These are phyloP conservation scores for Carpinus viminea DNA, from an alignment of 306 rosid species.

Conservation along the genomic window DNA sequence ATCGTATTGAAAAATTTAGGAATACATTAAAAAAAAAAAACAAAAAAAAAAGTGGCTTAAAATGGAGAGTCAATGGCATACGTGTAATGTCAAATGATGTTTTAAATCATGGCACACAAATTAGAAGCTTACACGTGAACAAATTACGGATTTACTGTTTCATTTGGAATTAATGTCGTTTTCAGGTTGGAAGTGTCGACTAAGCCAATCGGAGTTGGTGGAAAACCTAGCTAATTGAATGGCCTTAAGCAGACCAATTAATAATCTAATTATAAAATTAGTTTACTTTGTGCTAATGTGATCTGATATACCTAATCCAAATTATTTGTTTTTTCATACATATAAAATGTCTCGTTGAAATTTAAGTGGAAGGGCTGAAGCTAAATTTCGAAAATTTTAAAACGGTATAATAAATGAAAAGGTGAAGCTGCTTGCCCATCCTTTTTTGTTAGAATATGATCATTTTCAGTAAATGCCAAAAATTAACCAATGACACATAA, in stretches of 20 bases:
- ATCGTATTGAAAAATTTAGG: background rate
- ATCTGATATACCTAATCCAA: slow-evolving; percentile 55
- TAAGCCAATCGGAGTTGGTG: slow-evolving; percentile 44
- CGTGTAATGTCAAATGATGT: background rate
- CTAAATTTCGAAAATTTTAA: background rate
- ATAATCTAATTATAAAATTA: slow-evolving; percentile 7
- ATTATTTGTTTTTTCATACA: slow-evolving; percentile 3
- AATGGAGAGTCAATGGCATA: background rate
- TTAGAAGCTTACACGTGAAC: background rate
- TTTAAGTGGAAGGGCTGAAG: slow-evolving; percentile 9
- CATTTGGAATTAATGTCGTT: slow-evolving; percentile 31
- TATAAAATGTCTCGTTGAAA: slow-evolving; percentile 24
- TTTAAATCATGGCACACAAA: background rate
- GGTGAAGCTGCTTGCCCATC: background rate
- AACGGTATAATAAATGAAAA: background rate
- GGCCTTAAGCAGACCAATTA: slow-evolving; percentile 17
- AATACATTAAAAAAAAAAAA: background rate
- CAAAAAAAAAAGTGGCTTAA: background rate
- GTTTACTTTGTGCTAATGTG: slow-evolving; percentile 20
- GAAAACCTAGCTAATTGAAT: slow-evolving; percentile 46
- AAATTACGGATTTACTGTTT: slow-evolving; percentile 1
- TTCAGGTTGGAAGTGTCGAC: slow-evolving; percentile 42
- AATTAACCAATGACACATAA: no score
- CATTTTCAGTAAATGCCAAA: no score
- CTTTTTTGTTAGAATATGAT: no score